phyloP scores from a whole-genome alignment of 306 rosid genomes.

The Sphenostylis stenocarpa region DNA sequence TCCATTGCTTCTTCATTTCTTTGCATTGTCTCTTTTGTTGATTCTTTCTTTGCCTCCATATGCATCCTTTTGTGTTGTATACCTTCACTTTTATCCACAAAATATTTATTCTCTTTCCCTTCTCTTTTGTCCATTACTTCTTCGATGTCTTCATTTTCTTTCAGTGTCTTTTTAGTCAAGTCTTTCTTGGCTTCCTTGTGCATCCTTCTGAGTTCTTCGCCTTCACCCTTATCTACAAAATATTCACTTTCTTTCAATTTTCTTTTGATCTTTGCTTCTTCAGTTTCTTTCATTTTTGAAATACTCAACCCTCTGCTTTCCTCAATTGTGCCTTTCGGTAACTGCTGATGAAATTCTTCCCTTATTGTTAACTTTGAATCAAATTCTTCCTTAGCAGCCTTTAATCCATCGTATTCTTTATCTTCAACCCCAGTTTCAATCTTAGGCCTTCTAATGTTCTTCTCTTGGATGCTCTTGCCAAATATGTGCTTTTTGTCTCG shows the following conservation, averaged over 20 bases:
- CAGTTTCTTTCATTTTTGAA: slow-evolving; percentile 7
- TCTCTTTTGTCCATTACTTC: neutral
- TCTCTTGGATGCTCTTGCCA: neutral
- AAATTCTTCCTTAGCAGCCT: slow-evolving; percentile 6
- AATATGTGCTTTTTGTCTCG: neutral
- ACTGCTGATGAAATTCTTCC: slow-evolving; percentile 18
- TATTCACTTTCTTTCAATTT: neutral
- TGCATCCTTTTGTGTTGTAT: neutral
- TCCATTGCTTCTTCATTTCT: neutral
- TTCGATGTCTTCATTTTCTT: neutral
- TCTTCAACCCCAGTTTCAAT: neutral
- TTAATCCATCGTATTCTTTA: neutral
- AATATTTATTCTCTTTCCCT: neutral
- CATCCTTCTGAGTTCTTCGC: neutral
- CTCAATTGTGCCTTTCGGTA: neutral
- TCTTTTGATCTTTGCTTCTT: neutral
- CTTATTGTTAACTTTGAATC: neutral
- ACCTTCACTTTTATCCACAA: neutral
- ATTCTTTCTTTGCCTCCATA: neutral
- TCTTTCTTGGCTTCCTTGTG: neutral
- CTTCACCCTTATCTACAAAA: neutral
- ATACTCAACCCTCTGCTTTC: neutral
- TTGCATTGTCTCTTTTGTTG: neutral
- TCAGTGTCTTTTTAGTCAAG: neutral
- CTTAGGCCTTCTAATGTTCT: neutral